A percentile compares a stretch with the other conserved stretches of the same genome.
Conservation (phyloP, 2,329 filamentous ascomycete genomes). For the Arthrobotrys pseudoclavata region DNA sequence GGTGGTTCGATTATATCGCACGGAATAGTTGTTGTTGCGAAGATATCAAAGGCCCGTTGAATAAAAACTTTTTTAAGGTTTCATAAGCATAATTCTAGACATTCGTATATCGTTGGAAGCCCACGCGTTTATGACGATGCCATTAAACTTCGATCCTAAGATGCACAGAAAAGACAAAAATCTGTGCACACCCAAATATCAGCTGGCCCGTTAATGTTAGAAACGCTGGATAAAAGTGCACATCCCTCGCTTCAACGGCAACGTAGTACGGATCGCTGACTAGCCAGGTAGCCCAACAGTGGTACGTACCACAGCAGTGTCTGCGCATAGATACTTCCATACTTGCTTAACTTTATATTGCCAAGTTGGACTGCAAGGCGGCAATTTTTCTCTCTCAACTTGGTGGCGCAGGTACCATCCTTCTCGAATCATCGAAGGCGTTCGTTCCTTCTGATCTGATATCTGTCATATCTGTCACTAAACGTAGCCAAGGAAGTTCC, state of each 20-base stretch:
- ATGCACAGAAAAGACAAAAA: not conserved
- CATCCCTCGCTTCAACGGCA: not conserved
- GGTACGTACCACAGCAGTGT: constrained; percentile 9
- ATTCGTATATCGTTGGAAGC: not conserved
- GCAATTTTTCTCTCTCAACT: not conserved
- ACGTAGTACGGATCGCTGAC: constrained; percentile 7
- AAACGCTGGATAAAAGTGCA: not conserved
- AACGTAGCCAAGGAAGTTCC: not conserved
- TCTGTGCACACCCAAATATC: not conserved
- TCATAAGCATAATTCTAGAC: not conserved
- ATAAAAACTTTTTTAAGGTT: not conserved
- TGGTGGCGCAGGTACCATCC: constrained; percentile 37
- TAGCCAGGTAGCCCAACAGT: constrained; percentile 17
- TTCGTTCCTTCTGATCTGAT: not conserved
- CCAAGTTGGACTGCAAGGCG: constrained; percentile 18
- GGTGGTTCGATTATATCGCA: constrained; percentile 73
- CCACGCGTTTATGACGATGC: not conserved
- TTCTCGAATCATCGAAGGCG: constrained; percentile 16
- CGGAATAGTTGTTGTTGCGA: too few relatives aligned
- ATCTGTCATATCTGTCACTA: not conserved
- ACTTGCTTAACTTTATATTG: not conserved
- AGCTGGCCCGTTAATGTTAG: not conserved
- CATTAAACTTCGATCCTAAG: not conserved
- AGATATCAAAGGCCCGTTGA: too few relatives aligned
- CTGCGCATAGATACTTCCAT: not conserved